Evolutionary conservation across 345 rosid species (phyloP).

Genomic region (Draba incana): DNA sequence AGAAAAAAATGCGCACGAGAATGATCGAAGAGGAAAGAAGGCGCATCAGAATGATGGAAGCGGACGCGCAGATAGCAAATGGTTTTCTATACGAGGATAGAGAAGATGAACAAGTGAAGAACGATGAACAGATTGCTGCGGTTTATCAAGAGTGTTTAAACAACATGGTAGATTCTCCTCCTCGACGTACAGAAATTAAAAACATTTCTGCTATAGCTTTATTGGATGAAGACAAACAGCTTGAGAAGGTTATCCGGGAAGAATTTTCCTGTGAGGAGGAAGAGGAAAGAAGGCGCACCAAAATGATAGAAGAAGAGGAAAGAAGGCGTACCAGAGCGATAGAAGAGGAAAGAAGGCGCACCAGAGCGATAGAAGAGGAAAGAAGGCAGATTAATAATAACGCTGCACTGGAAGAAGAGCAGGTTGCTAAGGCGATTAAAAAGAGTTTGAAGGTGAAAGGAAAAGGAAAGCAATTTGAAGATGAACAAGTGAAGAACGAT

Average conservation of each 20-base stretch:
- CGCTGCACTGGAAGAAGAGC: constrained; percentile 21
- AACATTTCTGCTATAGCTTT: too few species aligned
- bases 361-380: constrained; percentile 25
- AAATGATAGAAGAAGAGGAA: too few species aligned
- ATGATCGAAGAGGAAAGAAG: constrained; percentile 4
- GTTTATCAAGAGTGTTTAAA: constrained; percentile 76
- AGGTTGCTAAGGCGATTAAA: constrained; percentile 11
- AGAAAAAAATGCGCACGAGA: constrained; percentile 6
- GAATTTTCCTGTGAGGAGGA: constrained; percentile 16
- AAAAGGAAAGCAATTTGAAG: constrained; percentile 1
- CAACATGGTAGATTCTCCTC: constrained; percentile 48
- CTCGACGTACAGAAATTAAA: too few species aligned
- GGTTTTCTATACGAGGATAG: constrained; percentile 17
- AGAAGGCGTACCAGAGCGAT: neutral
- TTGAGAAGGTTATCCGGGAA: constrained; percentile 15
- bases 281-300: too few species aligned
- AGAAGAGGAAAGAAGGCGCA: constrained; percentile 3
- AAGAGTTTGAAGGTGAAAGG: constrained; percentile 45
- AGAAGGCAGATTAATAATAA: too few species aligned
- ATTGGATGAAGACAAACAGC: constrained; percentile 33
- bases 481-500: constrained; percentile 53
- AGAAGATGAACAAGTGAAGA: too few species aligned
- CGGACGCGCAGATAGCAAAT: constrained; percentile 27
- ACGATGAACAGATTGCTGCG: constrained; percentile 71
- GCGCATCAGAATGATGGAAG: constrained; percentile 7